Evolutionary conservation across 2,329 filamentous ascomycete species (phyloP).

Genomic region (Orbilia blumenaviensis): DNA sequence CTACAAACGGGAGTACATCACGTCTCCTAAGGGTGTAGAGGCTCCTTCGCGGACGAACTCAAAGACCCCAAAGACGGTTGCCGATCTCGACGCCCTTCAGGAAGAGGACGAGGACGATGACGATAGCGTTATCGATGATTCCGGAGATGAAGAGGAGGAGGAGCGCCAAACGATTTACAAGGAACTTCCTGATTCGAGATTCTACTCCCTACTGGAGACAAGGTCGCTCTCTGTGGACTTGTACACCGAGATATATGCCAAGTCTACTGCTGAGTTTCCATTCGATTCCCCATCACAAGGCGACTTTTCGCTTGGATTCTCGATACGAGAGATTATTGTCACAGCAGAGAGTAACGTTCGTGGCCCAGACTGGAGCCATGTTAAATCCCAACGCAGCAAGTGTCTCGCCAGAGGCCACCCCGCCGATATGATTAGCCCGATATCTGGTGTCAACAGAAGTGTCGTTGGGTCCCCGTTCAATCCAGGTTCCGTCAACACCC

Average conservation of each 20-base stretch:
- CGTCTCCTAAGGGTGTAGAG: conserved; percentile 10
- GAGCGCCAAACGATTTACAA: conserved; percentile 47
- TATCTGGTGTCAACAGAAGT: conserved; percentile 35
- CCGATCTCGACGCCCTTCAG: conserved; percentile 24
- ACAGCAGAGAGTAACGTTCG: conserved; percentile 49
- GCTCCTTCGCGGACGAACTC: conserved; percentile 45
- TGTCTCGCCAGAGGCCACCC: conserved; percentile 48
- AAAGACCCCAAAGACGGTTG: conserved; percentile 46
- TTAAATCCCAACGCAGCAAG: conserved; percentile 48
- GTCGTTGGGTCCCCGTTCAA: conserved; percentile 46
- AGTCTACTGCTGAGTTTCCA: conserved; percentile 36
- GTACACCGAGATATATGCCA: conserved; percentile 52
- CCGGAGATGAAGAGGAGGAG: conserved; percentile 48
- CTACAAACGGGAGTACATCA: conserved; percentile 46
- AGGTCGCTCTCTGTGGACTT: conserved; percentile 49
- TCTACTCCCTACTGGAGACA: conserved; percentile 50
- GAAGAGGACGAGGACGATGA: conserved; percentile 46
- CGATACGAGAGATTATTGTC: conserved; percentile 52
- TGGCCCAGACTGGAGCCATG: conserved; percentile 48
- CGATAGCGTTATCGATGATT: conserved; percentile 48
- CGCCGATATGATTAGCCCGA: conserved; percentile 34
- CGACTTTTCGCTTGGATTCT: conserved; percentile 53
- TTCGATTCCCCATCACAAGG: conserved; percentile 40
- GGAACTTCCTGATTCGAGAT: conserved; percentile 48
- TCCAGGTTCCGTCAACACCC: conserved; percentile 37